These are phyloP conservation scores for Zelonia costaricensis DNA, from an alignment of 208 protist species.

Conservation along the genomic window DNA sequence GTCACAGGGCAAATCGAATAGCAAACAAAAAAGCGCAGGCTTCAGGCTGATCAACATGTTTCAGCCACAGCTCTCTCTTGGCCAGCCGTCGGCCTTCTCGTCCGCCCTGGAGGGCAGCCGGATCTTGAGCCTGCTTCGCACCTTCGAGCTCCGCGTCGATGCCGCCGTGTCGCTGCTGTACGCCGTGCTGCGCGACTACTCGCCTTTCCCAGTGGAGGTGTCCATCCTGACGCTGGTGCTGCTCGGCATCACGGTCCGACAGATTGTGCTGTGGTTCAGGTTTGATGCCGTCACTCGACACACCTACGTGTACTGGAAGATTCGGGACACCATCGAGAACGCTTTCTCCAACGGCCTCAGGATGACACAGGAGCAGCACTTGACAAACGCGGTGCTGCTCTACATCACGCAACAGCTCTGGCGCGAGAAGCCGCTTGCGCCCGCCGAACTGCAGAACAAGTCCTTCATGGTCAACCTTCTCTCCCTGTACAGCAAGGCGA, in stretches of 20 bases:
- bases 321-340: conserved; percentile 5
- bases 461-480: conserved; percentile 25
- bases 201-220: conserved; percentile 12
- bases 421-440: conserved; percentile 19
- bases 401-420: conserved; percentile 27
- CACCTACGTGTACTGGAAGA: conserved; percentile 26
- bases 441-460: conserved; percentile 18
- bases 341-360: not conserved
- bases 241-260: conserved; percentile 6
- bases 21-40: too few relatives aligned
- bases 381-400: conserved; percentile 9
- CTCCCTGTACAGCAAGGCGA: conserved; percentile 4
- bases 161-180: not conserved
- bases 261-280: conserved; percentile 9
- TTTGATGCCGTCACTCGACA: not conserved
- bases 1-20: too few relatives aligned
- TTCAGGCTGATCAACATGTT: not conserved
- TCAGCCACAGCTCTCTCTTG: not conserved
- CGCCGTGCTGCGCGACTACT: not conserved
- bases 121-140: not conserved
- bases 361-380: conserved; percentile 11
- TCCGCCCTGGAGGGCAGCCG: not conserved
- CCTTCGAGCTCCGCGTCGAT: conserved; percentile 12
- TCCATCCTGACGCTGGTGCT: conserved; percentile 7
- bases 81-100: not conserved